Evolutionary conservation across 371 early-diverging fungal genomes (phyloP).

Genomic region (Paraphysoderma sedebokerense): DNA sequence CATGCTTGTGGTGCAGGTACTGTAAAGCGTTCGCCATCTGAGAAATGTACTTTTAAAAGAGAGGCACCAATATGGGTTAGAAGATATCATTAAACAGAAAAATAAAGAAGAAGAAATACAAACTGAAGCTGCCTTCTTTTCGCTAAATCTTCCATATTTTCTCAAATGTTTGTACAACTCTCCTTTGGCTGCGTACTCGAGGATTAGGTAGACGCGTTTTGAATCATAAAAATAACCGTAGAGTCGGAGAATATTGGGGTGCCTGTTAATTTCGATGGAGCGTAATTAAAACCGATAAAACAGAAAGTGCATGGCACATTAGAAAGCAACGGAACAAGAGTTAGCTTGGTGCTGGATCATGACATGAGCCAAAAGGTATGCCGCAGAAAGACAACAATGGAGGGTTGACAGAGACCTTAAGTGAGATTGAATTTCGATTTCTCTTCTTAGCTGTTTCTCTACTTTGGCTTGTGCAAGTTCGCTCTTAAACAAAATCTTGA

Average conservation of each 20-base stretch:
- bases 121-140: slow-evolving; percentile 59
- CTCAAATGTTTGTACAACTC: slow-evolving; percentile 76
- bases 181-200: slow-evolving; percentile 92
- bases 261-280: slow-evolving; percentile 23
- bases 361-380: slow-evolving; percentile 1
- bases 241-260: slow-evolving; percentile 82
- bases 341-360: not conserved
- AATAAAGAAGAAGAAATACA: not conserved
- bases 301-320: not conserved
- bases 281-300: too few relatives aligned
- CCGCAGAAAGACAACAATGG: too few relatives aligned
- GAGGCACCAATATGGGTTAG: not conserved
- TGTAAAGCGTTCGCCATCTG: slow-evolving; percentile 75
- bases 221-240: slow-evolving; percentile 96
- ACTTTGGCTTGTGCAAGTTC: slow-evolving; percentile 56
- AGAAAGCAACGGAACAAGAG: not conserved
- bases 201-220: slow-evolving; percentile 76
- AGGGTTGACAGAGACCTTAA: slow-evolving; percentile 39
- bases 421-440: slow-evolving; percentile 95
- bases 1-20: slow-evolving; percentile 83
- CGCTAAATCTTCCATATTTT: slow-evolving; percentile 46
- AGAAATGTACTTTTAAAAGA: slow-evolving; percentile 48
- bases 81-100: not conserved
- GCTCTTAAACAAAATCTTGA: slow-evolving; percentile 81
- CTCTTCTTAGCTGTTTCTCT: slow-evolving; percentile 79